Evolutionary conservation across 2,329 filamentous ascomycete genomes (phyloP).

Genomic region (Xylariaceae sp.): DNA sequence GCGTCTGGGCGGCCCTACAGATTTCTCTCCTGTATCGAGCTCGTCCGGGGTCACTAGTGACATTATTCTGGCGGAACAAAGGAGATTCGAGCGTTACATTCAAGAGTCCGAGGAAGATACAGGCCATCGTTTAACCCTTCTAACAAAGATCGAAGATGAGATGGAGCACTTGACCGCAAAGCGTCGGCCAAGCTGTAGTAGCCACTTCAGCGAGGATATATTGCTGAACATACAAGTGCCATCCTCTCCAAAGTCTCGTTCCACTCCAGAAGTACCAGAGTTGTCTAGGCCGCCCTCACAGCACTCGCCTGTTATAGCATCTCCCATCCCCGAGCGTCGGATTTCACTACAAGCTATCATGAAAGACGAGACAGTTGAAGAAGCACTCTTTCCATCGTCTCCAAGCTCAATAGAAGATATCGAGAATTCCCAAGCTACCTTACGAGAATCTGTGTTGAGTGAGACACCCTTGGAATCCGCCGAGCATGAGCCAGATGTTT

Average conservation of each 20-base stretch:
- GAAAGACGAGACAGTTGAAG: too few relatives aligned
- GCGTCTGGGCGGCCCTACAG: slow-evolving; percentile 32
- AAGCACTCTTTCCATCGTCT: too few relatives aligned
- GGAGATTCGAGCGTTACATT: slow-evolving; percentile 41
- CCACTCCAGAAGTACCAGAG: slow-evolving; percentile 24
- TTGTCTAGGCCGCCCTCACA: slow-evolving; percentile 25
- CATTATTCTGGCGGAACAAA: slow-evolving; percentile 24
- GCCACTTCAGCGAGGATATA: slow-evolving; percentile 45
- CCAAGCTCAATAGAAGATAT: too few relatives aligned
- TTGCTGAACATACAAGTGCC: slow-evolving; percentile 41
- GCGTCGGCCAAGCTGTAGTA: slow-evolving; percentile 53
- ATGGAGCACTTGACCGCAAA: slow-evolving; percentile 55
- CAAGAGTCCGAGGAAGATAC: slow-evolving; percentile 35
- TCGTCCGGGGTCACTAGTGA: too few relatives aligned
- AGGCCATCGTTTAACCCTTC: slow-evolving; percentile 41
- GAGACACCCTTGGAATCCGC: too few relatives aligned
- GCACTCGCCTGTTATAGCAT: slow-evolving; percentile 20
- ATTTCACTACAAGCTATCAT: too few relatives aligned
- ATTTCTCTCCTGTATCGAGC: too few relatives aligned
- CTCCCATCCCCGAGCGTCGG: too few relatives aligned
- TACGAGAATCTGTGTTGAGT: too few relatives aligned
- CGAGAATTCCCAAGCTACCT: too few relatives aligned
- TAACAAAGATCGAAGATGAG: slow-evolving; percentile 56
- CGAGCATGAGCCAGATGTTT: too few relatives aligned
- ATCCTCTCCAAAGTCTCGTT: slow-evolving; percentile 31